phyloP scores from a whole-genome alignment of 140 eudicot species.

The Stevia rebaudiana region DNA sequence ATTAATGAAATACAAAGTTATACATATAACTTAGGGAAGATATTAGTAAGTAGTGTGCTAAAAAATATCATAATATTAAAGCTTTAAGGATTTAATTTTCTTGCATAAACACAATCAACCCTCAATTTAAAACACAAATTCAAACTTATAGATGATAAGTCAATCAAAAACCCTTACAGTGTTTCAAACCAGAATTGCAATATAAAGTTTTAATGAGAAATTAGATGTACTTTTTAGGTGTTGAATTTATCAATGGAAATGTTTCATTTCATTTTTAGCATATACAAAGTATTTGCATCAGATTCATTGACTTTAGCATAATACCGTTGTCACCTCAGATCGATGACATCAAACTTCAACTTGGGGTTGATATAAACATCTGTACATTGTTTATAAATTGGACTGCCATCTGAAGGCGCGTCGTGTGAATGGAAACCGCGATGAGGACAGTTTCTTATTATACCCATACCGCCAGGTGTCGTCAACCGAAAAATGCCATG shows the following conservation, averaged over 20 bases:
- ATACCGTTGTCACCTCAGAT: slow-evolving; percentile 46
- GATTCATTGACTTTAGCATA: slow-evolving; percentile 1
- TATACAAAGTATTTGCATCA: slow-evolving; percentile 33
- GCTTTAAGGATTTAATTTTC: no score
- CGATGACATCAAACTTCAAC: slow-evolving; percentile 87
- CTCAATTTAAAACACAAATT: background rate
- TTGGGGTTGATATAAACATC: slow-evolving; percentile 79
- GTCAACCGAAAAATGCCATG: slow-evolving; percentile 94
- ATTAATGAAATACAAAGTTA: no score
- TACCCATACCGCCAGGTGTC: slow-evolving; percentile 91
- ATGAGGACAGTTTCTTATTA: slow-evolving; percentile 76
- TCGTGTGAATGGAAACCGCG: slow-evolving; percentile 96
- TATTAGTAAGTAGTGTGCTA: no score
- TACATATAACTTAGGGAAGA: no score
- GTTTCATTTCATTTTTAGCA: slow-evolving; percentile 14
- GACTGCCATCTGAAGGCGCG: slow-evolving; percentile 85
- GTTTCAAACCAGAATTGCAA: slow-evolving; percentile 12
- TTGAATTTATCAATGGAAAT: slow-evolving; percentile 10
- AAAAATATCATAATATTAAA: no score
- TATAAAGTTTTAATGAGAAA: background rate
- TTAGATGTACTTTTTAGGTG: background rate
- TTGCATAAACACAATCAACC: no score
- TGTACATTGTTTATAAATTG: slow-evolving; percentile 89
- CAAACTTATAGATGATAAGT: background rate
- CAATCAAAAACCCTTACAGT: background rate